Evolutionary conservation across 768 basidiomycete species (phyloP), one percentile per base, ranked within the genome.

Genomic region (Leccinum sublutescens): DNA sequence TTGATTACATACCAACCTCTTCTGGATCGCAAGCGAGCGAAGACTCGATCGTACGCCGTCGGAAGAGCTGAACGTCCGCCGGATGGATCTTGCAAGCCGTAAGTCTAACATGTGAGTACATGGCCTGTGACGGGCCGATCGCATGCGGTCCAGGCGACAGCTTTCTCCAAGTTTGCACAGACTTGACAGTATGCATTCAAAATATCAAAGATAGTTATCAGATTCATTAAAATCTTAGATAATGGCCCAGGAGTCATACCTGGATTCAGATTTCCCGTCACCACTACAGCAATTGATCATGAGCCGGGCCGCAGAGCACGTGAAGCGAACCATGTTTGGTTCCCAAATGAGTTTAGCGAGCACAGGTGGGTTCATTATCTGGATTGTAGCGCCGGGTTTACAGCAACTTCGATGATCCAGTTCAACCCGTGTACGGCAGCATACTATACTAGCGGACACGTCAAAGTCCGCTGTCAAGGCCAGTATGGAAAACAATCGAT

Each of bases 381-480:
- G 36, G 6, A 17, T 38, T 34, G 23, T 47, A 17, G 36, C 36
- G 31, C 53, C 50, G 51, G 31, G 31, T 65, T 31, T 23, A 64
- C 67, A 61, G 55, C 67, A 64, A 33, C 11, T 12, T 19, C 45
- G 5, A 47, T 48, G 56, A 43, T 31, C 33, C 58, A 15, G n/a
- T 19, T 47, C 52, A 29, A 29, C 27, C 43, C 43, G 43, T 21
- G 12, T 56, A 3, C 1, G 25, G 27, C 21, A 56, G 36, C 53
- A 51, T 29, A 48, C 48, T 54, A 51, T 29, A 48, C 48, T 54
- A 55, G n/a, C 21, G 36, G 56, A 33, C 56, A 43, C 17, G 36
- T 50, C 51, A 50, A 48, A 25, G 38, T 50, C 67, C 67, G 67
- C 25, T 64, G 54, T 57, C 67, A 59, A 12, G 60, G 57, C 45